A percentile compares a stretch with the other conserved stretches of the same genome.
Conservation (phyloP, 2,329 filamentous ascomycete genomes). For the Sporothrix schenckii region DNA sequence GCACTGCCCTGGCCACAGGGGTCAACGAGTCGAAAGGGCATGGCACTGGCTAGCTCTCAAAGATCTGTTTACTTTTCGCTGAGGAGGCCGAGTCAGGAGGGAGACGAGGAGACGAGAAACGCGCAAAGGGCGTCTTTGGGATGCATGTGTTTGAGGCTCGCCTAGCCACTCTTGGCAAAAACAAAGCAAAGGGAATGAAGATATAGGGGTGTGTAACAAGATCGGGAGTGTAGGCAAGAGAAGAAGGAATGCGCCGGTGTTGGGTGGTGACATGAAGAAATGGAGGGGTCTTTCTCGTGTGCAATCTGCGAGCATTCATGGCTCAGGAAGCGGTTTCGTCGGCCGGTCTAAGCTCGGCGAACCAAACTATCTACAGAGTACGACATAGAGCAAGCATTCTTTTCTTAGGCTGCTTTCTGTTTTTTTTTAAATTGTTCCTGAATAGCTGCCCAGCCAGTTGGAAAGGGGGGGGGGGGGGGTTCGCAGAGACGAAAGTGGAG, state of each 20-base stretch:
- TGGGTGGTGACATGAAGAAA: not conserved
- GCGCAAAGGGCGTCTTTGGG: not conserved
- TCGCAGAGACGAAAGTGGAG: not conserved
- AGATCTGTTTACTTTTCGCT: slow-evolving; percentile 7
- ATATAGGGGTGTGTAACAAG: not conserved
- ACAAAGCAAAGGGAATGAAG: not conserved
- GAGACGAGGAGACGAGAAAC: not conserved
- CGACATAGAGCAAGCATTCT: not conserved
- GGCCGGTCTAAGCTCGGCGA: too few relatives aligned
- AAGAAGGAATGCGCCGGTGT: not conserved
- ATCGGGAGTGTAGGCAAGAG: not conserved
- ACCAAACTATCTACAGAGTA: not conserved
- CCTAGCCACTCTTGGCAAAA: not conserved
- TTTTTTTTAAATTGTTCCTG: too few relatives aligned
- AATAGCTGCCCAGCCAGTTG: slow-evolving; percentile 1
- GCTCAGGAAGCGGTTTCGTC: not conserved
- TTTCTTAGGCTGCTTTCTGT: not conserved
- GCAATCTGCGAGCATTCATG: not conserved
- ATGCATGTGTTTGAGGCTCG: not conserved
- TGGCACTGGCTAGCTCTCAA: not conserved
- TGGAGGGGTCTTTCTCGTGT: not conserved
- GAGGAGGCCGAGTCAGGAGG: not conserved
- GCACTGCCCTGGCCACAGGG: not conserved
- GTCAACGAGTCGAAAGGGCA: not conserved
- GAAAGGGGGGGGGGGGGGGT: too few relatives aligned